A percentile compares a stretch with the other conserved stretches of the same genome.
Conservation (phyloP, 345 rosid genomes). For the thale cress (Arabidopsis thaliana) region DNA sequence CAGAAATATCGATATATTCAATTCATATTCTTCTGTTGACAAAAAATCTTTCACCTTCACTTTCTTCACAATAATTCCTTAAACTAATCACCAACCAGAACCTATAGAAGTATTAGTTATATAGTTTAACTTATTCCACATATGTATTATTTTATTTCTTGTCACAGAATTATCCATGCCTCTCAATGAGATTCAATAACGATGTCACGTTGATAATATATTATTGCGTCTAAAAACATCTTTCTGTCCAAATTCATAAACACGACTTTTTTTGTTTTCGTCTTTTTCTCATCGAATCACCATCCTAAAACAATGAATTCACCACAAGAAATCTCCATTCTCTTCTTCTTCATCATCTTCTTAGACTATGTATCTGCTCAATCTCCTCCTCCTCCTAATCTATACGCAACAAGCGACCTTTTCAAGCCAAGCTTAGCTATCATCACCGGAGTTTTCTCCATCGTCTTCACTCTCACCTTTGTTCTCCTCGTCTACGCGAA, state of each 20-base stretch:
- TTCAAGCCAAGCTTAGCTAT: conserved; percentile 83
- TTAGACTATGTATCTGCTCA: conserved; percentile 37
- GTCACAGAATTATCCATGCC: conserved; percentile 14
- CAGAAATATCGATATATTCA: not conserved
- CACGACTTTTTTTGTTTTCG: not conserved
- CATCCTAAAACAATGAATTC: conserved; percentile 24
- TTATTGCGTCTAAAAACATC: conserved; percentile 9
- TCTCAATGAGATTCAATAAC: conserved; percentile 32
- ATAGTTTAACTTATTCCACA: too few relatives aligned
- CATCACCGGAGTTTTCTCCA: conserved; percentile 66
- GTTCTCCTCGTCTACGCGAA: conserved; percentile 72
- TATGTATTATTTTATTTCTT: not conserved
- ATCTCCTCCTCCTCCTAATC: conserved; percentile 18
- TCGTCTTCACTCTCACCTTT: conserved; percentile 67
- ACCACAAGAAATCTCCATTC: conserved; percentile 16
- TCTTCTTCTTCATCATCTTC: conserved; percentile 32
- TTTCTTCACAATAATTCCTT: conserved; percentile 8
- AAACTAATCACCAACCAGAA: conserved; percentile 8
- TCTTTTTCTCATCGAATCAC: not conserved
- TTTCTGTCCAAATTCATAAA: conserved; percentile 23
- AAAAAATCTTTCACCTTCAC: not conserved
- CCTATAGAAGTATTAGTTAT: too few relatives aligned
- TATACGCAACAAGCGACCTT: conserved; percentile 37
- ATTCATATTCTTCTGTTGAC: not conserved
- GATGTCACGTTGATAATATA: conserved; percentile 34